These are phyloP conservation scores for Pseudotsuga menziesii DNA, from an alignment of 75 land plant genomes.

Conservation along the genomic window DNA sequence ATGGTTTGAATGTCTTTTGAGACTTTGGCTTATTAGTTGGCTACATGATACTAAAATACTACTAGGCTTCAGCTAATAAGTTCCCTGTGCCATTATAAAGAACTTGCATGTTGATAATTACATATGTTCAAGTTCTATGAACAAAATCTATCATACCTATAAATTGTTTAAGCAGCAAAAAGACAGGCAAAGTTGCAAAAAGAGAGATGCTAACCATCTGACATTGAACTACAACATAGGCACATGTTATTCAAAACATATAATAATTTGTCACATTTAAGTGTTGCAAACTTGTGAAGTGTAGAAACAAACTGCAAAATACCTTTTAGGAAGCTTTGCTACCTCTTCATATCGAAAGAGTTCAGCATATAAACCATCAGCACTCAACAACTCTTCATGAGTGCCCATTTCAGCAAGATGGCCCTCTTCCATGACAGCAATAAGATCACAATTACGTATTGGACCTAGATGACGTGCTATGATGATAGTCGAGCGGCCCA, in stretches of 20 bases:
- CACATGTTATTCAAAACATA: not conserved
- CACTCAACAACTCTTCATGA: constrained; percentile 39
- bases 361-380: constrained; percentile 44
- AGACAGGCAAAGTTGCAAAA: not conserved
- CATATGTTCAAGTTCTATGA: not conserved
- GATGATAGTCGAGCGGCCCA: constrained; percentile 38
- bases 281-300: not conserved
- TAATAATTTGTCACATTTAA: not conserved
- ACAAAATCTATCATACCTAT: not conserved
- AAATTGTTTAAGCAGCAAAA: not conserved
- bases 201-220: not conserved
- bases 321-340: constrained; percentile 41
- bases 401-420: constrained; percentile 49
- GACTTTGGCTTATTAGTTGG: too few relatives aligned
- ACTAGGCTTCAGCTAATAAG: too few relatives aligned
- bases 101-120: not conserved
- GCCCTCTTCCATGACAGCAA: constrained; percentile 50
- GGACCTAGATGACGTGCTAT: constrained; percentile 45
- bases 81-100: too few relatives aligned
- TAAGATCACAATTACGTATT: constrained; percentile 39
- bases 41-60: too few relatives aligned
- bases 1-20: too few relatives aligned
- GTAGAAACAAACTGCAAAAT: not conserved
- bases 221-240: not conserved
- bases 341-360: constrained; percentile 46